These are phyloP conservation scores for Mucor plumbeus DNA, from an alignment of 371 early-diverging fungal genomes.

Conservation along the genomic window DNA sequence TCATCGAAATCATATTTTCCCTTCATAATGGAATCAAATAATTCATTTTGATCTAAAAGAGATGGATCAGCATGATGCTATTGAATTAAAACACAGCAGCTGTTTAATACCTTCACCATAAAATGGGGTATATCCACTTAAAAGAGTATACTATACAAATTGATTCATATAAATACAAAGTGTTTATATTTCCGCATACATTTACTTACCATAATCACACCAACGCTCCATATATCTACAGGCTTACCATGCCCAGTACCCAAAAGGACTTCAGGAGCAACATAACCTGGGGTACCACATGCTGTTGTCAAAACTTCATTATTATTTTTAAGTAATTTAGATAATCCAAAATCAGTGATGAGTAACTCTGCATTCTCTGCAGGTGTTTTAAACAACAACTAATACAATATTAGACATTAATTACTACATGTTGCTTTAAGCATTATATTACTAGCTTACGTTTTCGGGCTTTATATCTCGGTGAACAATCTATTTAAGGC, in stretches of 20 bases:
- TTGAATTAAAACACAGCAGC: background rate
- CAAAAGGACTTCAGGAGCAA: constrained; percentile 83
- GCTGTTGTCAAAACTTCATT: constrained; percentile 72
- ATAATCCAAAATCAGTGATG: constrained; percentile 82
- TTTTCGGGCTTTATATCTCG: constrained; percentile 88
- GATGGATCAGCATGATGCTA: constrained; percentile 13
- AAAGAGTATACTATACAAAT: constrained; percentile 64
- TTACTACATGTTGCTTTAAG: background rate
- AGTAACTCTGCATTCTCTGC: constrained; percentile 59
- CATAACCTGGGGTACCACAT: constrained; percentile 88
- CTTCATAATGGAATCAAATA: constrained; percentile 66
- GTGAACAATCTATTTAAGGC: constrained; percentile 68
- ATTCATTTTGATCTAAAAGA: constrained; percentile 53
- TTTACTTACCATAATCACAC: constrained; percentile 74
- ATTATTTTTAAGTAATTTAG: constrained; percentile 69
- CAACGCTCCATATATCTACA: constrained; percentile 91
- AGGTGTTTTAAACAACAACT: constrained; percentile 63
- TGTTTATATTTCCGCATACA: background rate
- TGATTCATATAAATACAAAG: background rate
- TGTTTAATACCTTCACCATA: constrained; percentile 60
- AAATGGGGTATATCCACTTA: constrained; percentile 90
- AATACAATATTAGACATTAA: background rate
- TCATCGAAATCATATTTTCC: constrained; percentile 75
- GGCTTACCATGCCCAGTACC: constrained; percentile 66
- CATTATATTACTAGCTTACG: constrained; percentile 23